A percentile compares a stretch with the other conserved stretches of the same genome.
Conservation (phyloP, 345 rosid species). For the Eutrema yunnanense region DNA sequence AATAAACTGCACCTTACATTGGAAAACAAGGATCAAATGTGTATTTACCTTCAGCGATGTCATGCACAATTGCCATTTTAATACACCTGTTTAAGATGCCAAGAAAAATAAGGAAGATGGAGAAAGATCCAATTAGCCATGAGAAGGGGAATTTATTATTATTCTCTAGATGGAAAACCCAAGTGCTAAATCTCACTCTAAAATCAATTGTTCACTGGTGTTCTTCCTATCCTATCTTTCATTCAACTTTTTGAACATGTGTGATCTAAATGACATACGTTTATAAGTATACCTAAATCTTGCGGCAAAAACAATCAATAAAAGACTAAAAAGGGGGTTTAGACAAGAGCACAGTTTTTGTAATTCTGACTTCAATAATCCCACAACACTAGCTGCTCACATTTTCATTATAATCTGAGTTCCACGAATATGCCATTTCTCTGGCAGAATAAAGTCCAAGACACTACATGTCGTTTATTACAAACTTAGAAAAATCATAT, state of each 20-base stretch:
- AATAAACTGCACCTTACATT: background rate
- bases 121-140: conserved; percentile 1
- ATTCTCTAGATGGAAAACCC: background rate
- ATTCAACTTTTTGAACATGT: background rate
- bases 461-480: background rate
- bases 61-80: conserved; percentile 95
- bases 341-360: background rate
- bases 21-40: background rate
- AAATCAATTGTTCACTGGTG: background rate
- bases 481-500: background rate
- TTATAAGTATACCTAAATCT: background rate
- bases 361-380: background rate
- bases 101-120: conserved; percentile 12
- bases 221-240: background rate
- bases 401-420: background rate
- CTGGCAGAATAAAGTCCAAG: background rate
- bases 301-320: background rate
- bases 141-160: background rate
- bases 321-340: background rate
- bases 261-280: background rate
- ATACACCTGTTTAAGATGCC: conserved; percentile 60
- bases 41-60: conserved; percentile 85
- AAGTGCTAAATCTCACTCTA: background rate
- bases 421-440: background rate
- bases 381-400: background rate